Evolutionary conservation across 371 early-diverging fungal species (phyloP).

Genomic region (Rhizomucor miehei): DNA sequence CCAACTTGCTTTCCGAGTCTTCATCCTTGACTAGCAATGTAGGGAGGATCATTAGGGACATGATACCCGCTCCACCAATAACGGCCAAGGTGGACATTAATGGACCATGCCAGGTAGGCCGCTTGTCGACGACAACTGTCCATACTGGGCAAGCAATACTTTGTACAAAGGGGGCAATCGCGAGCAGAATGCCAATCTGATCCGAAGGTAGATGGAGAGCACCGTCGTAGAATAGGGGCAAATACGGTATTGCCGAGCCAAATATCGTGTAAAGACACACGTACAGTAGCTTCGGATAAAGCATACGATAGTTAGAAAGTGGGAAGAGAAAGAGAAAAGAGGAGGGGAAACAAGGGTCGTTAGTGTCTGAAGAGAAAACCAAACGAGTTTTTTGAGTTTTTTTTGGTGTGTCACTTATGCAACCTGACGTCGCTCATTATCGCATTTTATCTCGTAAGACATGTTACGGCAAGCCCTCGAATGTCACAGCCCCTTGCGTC

Average conservation of each 20-base stretch:
- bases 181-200: conserved; percentile 39
- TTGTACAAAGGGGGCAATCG: conserved; percentile 42
- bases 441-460: too few relatives aligned
- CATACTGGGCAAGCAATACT: conserved; percentile 37
- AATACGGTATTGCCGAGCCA: conserved; percentile 40
- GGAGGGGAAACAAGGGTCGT: neutral
- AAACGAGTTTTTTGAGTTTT: too few relatives aligned
- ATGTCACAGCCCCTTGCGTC: too few relatives aligned
- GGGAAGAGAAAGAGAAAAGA: neutral
- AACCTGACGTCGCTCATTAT: too few relatives aligned
- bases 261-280: conserved; percentile 28
- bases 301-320: conserved; percentile 2
- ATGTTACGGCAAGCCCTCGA: too few relatives aligned
- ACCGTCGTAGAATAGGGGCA: conserved; percentile 36
- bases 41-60: conserved; percentile 29
- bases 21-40: conserved; percentile 8
- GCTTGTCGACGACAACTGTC: conserved; percentile 37
- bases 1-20: neutral
- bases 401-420: too few relatives aligned
- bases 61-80: conserved; percentile 32
- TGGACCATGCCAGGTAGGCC: conserved; percentile 30
- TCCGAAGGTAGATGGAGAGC: conserved; percentile 27
- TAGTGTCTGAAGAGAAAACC: too few relatives aligned
- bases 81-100: conserved; percentile 29
- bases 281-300: conserved; percentile 38